Percentiles rank a stretch among this genome's conserved stretches.
Conservation (phyloP, 352 stramenopile species). For the Peronospora belbahrii region DNA sequence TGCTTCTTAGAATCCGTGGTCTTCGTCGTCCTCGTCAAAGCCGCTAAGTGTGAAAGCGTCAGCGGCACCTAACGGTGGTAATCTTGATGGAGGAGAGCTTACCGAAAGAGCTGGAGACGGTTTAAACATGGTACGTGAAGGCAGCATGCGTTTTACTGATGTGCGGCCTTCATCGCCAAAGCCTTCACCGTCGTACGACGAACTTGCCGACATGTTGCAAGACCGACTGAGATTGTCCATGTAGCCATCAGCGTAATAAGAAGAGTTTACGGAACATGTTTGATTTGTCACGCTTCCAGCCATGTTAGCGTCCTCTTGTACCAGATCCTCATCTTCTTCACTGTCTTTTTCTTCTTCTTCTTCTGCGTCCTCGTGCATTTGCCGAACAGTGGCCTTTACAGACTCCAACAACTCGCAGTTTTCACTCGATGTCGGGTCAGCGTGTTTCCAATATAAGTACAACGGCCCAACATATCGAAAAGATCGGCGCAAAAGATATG, state of each 20-base stretch:
- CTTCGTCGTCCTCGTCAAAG: conserved; percentile 58
- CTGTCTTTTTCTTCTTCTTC: conserved; percentile 30
- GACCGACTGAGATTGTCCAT: conserved; percentile 42
- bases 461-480: conserved; percentile 89
- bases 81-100: conserved; percentile 56
- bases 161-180: conserved; percentile 37
- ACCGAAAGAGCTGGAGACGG: conserved; percentile 59
- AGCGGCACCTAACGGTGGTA: conserved; percentile 44
- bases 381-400: conserved; percentile 54
- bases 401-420: conserved; percentile 55
- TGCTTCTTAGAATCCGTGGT: conserved; percentile 42
- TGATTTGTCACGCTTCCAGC: conserved; percentile 33
- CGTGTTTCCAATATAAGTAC: conserved; percentile 93
- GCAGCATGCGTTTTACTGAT: conserved; percentile 22
- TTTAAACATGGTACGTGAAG: conserved; percentile 45
- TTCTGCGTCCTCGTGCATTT: conserved; percentile 48
- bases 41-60: conserved; percentile 52
- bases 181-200: conserved; percentile 41
- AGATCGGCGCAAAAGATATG: conserved; percentile 91
- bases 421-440: conserved; percentile 64
- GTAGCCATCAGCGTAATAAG: conserved; percentile 40
- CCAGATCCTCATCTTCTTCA: conserved; percentile 38
- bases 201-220: conserved; percentile 49
- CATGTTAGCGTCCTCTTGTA: conserved; percentile 56
- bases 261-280: conserved; percentile 11